Base-by-base conservation (phyloP, 371 early-diverging fungal genomes). In the Basidiobolus meristosporus region DNA sequence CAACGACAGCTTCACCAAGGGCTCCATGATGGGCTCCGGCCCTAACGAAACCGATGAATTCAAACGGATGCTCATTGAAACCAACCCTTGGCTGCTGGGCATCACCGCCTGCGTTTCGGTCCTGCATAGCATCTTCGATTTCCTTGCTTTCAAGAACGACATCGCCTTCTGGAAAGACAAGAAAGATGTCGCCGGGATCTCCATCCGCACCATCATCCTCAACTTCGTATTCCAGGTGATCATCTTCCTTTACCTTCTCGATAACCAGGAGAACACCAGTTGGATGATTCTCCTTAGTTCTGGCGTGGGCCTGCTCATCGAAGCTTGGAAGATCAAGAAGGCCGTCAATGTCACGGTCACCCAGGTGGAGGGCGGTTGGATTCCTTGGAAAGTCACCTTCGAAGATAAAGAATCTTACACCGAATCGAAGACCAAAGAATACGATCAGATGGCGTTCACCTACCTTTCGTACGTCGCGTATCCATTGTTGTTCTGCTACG, bases 61-160 rank as follows among this genome's bases (percentile, higher is more conserved):
- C 23, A 62, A 78, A 63, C 64, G 87, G 34, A 89, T 85, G 79
- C 65, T 93, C 39, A 41, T 77, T 43, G 91, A 90, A 34, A 93
- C 90, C 37, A 93, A 87, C 51, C 89, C 90, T 4, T 60, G 67
- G 39, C 56, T 90, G 21, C 52, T 93, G 43, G 72, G 61, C 1
- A 47, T 84, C 2, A 93, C 95, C 1, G 62, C 81, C 29, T 39
- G 62, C 30, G 90, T 90, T 30, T 79, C 82, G 33, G 38, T 77
- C 3, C 53, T 93, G 11, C 95, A 93, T 60, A 73, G 77, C 37
- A 50, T 82, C 1, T 90, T 93, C 58, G 91, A 90, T 53, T 82
- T 93, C 58, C 58, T 92, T 43, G 93, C 93, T 0, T 92, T 90
- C 57, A 93, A 89, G 62, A 90, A 89, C 51, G 88, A 90, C 53